Evolutionary conservation across 2,329 filamentous ascomycete species (phyloP).

Genomic region (Salinomyces thailandicus): DNA sequence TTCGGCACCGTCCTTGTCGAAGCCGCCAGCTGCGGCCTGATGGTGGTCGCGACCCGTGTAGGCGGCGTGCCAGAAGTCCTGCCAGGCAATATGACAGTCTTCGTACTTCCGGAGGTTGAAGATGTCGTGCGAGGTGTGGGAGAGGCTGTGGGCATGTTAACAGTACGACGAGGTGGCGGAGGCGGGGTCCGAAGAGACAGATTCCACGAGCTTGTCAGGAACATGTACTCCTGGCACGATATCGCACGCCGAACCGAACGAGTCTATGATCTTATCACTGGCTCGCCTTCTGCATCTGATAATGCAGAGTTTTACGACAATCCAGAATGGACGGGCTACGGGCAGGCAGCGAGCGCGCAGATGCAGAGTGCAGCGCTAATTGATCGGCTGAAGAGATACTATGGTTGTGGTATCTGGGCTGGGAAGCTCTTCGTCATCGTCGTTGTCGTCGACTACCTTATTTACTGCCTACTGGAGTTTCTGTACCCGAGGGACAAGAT

Average conservation of each 20-base stretch:
- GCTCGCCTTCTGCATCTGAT: constrained; percentile 51
- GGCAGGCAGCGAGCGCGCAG: constrained; percentile 29
- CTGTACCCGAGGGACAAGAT: constrained; percentile 76
- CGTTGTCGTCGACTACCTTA: constrained; percentile 83
- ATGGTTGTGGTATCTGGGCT: constrained; percentile 96
- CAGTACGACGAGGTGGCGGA: constrained; percentile 49
- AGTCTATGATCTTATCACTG: constrained; percentile 88
- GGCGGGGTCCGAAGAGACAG: constrained; percentile 66
- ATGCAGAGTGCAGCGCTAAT: constrained; percentile 79
- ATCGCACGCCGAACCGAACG: constrained; percentile 87
- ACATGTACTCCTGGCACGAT: constrained; percentile 98
- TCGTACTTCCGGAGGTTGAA: constrained; percentile 93
- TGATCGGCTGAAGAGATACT: constrained; percentile 89
- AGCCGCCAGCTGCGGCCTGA: constrained; percentile 87
- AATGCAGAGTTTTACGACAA: constrained; percentile 83
- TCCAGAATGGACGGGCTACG: constrained; percentile 48
- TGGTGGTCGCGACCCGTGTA: constrained; percentile 92
- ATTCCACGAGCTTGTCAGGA: constrained; percentile 93
- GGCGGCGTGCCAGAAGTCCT: constrained; percentile 95
- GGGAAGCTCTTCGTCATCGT: constrained; percentile 95
- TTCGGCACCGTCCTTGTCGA: constrained; percentile 98
- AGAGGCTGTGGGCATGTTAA: constrained; percentile 74
- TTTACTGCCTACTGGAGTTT: constrained; percentile 81
- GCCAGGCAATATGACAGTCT: constrained; percentile 92
- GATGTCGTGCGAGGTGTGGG: constrained; percentile 84